These are phyloP conservation scores for Neurospora cerealis DNA, from an alignment of 495 filamentous ascomycete genomes.

Conservation along the genomic window DNA sequence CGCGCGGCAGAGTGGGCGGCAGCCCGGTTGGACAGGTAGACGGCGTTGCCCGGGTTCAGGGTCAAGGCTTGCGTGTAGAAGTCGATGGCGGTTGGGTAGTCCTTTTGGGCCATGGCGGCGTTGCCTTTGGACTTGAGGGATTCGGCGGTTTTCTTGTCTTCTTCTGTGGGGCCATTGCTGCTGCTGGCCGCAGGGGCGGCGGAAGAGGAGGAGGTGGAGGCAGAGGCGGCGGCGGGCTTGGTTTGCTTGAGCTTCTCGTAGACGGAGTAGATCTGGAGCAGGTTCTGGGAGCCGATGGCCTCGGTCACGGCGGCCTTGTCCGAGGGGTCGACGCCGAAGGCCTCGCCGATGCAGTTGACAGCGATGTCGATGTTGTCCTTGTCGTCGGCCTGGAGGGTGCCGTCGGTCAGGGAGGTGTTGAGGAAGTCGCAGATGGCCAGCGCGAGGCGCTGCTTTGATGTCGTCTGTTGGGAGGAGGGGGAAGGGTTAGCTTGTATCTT, in stretches of 20 bases:
- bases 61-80: constrained; percentile 76
- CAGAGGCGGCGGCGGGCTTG: constrained; percentile 4
- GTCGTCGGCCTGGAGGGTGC: constrained; percentile 78
- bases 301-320: constrained; percentile 62
- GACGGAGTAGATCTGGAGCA: constrained; percentile 82
- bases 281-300: constrained; percentile 73
- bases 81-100: constrained; percentile 72
- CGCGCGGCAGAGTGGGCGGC: constrained; percentile 73
- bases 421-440: constrained; percentile 97
- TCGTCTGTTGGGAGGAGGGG: constrained; percentile 24
- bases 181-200: constrained; percentile 5
- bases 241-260: constrained; percentile 81
- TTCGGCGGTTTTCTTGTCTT: constrained; percentile 67
- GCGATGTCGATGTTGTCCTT: constrained; percentile 87
- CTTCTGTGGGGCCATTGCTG: constrained; percentile 31
- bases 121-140: constrained; percentile 86
- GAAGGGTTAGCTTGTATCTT: background rate
- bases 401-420: constrained; percentile 71
- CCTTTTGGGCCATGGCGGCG: constrained; percentile 83
- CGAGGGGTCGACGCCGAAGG: constrained; percentile 83
- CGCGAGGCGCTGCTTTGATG: constrained; percentile 90
- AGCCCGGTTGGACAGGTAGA: constrained; percentile 96
- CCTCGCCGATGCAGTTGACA: constrained; percentile 82
- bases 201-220: constrained; percentile 17
- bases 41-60: constrained; percentile 75